These are phyloP conservation scores for Diplotaxis tenuifolia DNA, from an alignment of 345 rosid species.

Conservation along the genomic window DNA sequence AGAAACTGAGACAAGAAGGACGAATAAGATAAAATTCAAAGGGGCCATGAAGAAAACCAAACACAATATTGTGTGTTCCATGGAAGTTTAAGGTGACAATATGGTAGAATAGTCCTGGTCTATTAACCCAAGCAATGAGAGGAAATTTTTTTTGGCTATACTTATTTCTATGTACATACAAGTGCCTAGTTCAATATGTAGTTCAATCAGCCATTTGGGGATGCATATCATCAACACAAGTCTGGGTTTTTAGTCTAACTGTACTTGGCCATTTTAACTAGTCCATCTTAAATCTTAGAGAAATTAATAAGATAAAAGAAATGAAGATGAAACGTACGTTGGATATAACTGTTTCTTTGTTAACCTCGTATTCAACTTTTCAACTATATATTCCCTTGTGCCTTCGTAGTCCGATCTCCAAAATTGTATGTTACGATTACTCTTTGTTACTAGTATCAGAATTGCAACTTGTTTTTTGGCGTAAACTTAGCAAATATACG, in stretches of 20 bases:
- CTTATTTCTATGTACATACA: not conserved
- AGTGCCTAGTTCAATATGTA: not conserved
- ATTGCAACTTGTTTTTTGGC: not conserved
- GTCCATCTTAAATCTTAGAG: too few species aligned
- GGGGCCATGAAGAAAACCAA: not conserved
- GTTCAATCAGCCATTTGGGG: not conserved
- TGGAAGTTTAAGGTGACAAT: not conserved
- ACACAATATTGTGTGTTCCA: not conserved
- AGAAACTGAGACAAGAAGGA: not conserved
- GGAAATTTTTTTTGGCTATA: not conserved
- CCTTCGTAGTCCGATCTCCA: too few species aligned
- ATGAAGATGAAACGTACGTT: too few species aligned
- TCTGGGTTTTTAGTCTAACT: not conserved
- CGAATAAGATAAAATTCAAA: not conserved
- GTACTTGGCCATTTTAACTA: not conserved
- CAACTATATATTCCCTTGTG: not conserved
- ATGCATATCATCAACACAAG: not conserved
- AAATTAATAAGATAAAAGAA: too few species aligned
- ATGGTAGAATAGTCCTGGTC: not conserved
- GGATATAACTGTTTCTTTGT: too few species aligned
- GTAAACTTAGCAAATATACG: not conserved
- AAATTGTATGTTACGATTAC: not conserved
- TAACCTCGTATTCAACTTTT: not conserved
- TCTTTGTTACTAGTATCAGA: not conserved
- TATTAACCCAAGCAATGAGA: not conserved